Evolutionary conservation across 2,329 filamentous ascomycete species (phyloP).

Genomic region (Penicillium sp.): DNA sequence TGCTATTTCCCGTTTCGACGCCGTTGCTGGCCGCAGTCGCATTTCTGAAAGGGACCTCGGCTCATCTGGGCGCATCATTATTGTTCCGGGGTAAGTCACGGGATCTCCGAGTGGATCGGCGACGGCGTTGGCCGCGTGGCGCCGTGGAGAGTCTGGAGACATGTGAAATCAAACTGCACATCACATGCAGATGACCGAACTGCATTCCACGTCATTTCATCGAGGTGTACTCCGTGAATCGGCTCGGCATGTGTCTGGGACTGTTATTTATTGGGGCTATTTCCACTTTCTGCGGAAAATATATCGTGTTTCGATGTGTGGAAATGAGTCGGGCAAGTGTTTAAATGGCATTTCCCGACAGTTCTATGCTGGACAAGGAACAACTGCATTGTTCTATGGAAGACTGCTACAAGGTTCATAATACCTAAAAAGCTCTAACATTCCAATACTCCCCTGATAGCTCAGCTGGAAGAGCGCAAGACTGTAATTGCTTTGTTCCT

Average conservation of each 20-base stretch:
- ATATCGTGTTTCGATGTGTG: no score
- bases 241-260: neutral
- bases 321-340: no score
- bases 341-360: no score
- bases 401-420: no score
- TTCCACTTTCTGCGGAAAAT: no score
- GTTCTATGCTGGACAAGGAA: no score
- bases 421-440: neutral
- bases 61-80: constrained; percentile 19
- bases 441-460: neutral
- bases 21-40: constrained; percentile 7
- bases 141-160: no score
- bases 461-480: constrained; percentile 9
- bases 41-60: constrained; percentile 34
- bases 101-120: constrained; percentile 14
- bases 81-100: constrained; percentile 30
- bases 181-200: constrained; percentile 4
- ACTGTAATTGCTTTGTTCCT: neutral
- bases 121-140: no score
- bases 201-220: neutral
- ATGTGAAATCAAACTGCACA: constrained; percentile 11
- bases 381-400: no score
- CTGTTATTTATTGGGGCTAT: no score
- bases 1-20: constrained; percentile 20
- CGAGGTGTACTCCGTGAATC: neutral